phyloP scores from a whole-genome alignment of 805 yeast species.

The Debaryomyces castellii region DNA sequence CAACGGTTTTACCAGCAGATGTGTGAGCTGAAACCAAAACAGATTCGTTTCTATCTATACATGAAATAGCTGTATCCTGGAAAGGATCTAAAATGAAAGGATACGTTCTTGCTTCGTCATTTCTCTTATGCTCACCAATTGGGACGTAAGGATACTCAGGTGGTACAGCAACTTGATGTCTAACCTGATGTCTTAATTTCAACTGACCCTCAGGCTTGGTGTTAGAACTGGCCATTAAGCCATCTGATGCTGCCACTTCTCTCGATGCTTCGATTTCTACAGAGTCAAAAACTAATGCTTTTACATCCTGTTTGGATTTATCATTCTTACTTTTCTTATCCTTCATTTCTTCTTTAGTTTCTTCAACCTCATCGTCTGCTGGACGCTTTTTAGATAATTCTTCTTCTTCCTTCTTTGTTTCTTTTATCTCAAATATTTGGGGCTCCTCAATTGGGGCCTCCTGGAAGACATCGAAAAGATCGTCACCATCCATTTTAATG shows the following conservation, averaged over 20 bases:
- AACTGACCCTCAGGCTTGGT: conserved; percentile 45
- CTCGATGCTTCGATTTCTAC: conserved; percentile 87
- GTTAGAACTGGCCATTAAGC: conserved; percentile 43
- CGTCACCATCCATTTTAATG: conserved; percentile 44
- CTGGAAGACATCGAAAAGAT: conserved; percentile 61
- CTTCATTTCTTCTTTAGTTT: conserved; percentile 22
- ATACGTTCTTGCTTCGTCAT: conserved; percentile 78
- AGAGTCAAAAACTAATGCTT: conserved; percentile 81
- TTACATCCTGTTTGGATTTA: conserved; percentile 43
- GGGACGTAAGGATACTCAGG: conserved; percentile 87
- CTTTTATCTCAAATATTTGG: conserved; percentile 13
- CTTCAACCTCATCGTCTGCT: conserved; percentile 17
- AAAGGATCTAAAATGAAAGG: conserved; percentile 95
- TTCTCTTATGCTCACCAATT: conserved; percentile 80
- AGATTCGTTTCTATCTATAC: conserved; percentile 91
- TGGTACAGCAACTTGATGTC: conserved; percentile 97
- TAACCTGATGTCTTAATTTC: conserved; percentile 85
- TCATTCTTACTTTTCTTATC: conserved; percentile 20
- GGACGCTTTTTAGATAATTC: conserved; percentile 12
- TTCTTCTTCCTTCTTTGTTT: conserved; percentile 6
- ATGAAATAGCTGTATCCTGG: conserved; percentile 94
- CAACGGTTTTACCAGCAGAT: conserved; percentile 96
- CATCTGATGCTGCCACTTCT: conserved; percentile 81
- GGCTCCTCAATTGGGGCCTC: conserved; percentile 49
- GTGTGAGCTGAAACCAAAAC: conserved; percentile 97